phyloP scores from a whole-genome alignment of 805 yeast species.

The Saturnispora mendoncae region DNA sequence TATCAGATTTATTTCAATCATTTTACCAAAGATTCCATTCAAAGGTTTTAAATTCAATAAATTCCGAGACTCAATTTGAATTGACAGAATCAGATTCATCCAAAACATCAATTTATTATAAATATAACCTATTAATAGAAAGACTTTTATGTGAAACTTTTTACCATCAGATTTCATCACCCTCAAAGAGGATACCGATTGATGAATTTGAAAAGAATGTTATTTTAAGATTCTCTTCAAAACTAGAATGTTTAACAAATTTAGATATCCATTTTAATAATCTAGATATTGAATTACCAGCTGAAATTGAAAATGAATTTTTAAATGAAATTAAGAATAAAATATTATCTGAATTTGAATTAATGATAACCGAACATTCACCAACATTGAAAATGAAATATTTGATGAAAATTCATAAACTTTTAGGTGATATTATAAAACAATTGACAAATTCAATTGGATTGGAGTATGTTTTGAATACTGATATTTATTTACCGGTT shows the following conservation, averaged over 20 bases:
- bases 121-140: slow-evolving; percentile 26
- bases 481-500: slow-evolving; percentile 30
- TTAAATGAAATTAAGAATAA: slow-evolving; percentile 16
- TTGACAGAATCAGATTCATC: slow-evolving; percentile 12
- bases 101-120: slow-evolving; percentile 13
- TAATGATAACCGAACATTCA: slow-evolving; percentile 26
- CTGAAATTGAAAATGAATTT: slow-evolving; percentile 20
- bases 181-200: slow-evolving; percentile 22
- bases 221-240: slow-evolving; percentile 21
- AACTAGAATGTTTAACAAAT: slow-evolving; percentile 21
- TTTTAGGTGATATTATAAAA: slow-evolving; percentile 21
- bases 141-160: slow-evolving; percentile 28
- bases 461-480: slow-evolving; percentile 19
- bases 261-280: slow-evolving; percentile 20
- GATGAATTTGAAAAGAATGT: slow-evolving; percentile 26
- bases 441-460: slow-evolving; percentile 12
- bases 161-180: slow-evolving; percentile 28
- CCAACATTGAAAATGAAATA: slow-evolving; percentile 29
- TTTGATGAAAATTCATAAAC: slow-evolving; percentile 25
- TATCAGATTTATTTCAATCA: slow-evolving; percentile 29
- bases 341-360: slow-evolving; percentile 26
- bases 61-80: slow-evolving; percentile 18
- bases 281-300: slow-evolving; percentile 26
- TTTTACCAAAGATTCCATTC: slow-evolving; percentile 25
- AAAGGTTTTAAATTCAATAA: slow-evolving; percentile 16